Percentiles rank a stretch among this genome's conserved stretches.
phyloP scores from a whole-genome alignment of 805 yeast genomes.

The Metschnikowia cubensis region DNA sequence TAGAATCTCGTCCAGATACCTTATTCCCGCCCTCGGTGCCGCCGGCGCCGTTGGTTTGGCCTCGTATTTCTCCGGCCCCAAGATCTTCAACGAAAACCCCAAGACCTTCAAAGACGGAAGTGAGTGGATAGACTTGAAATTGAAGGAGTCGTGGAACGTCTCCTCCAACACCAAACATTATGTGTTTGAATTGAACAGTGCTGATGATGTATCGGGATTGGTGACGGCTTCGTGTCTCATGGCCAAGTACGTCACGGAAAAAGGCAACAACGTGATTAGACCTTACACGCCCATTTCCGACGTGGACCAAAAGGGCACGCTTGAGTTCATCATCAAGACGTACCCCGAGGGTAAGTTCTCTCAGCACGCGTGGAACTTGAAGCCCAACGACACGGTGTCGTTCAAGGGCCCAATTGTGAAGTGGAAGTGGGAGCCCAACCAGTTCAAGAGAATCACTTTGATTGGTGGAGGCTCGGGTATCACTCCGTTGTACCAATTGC shows the following conservation, averaged over 20 bases:
- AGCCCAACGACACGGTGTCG: slow-evolving; percentile 74
- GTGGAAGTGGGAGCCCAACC: slow-evolving; percentile 88
- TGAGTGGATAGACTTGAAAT: slow-evolving; percentile 69
- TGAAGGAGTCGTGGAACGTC: slow-evolving; percentile 44
- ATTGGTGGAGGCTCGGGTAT: slow-evolving; percentile 98
- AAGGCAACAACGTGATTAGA: slow-evolving; percentile 84
- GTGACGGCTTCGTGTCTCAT: slow-evolving; percentile 73
- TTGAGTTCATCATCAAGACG: slow-evolving; percentile 78
- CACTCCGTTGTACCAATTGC: slow-evolving; percentile 88
- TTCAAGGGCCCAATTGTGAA: slow-evolving; percentile 93
- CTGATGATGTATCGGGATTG: slow-evolving; percentile 71
- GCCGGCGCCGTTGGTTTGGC: slow-evolving; percentile 35
- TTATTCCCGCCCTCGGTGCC: slow-evolving; percentile 28
- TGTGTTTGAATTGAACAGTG: slow-evolving; percentile 62
- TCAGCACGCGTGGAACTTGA: slow-evolving; percentile 63
- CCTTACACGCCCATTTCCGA: slow-evolving; percentile 86
- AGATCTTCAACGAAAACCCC: slow-evolving; percentile 33
- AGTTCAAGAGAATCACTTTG: slow-evolving; percentile 71
- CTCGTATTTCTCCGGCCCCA: slow-evolving; percentile 23
- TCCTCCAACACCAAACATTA: slow-evolving; percentile 65
- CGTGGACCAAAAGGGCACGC: slow-evolving; percentile 61
- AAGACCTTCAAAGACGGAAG: slow-evolving; percentile 59
- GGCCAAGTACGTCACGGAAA: slow-evolving; percentile 76
- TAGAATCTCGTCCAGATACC: slow-evolving; percentile 22
- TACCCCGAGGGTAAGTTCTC: slow-evolving; percentile 86